A percentile compares a stretch with the other conserved stretches of the same genome.
These are phyloP conservation scores for Panus rudis DNA, from an alignment of 768 basidiomycete species.

Conservation along the genomic window DNA sequence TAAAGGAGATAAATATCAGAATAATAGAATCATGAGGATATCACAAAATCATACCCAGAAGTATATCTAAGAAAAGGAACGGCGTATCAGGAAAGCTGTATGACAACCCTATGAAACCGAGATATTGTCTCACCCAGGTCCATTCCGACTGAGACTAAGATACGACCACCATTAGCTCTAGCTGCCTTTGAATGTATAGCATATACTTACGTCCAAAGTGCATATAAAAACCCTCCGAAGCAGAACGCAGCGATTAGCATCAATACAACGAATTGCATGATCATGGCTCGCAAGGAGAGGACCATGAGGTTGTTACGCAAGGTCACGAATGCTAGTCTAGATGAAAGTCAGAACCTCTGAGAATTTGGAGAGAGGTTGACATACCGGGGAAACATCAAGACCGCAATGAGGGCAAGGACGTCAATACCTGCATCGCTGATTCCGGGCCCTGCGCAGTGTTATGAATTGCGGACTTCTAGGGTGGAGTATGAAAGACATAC, in stretches of 20 bases:
- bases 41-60: constrained; percentile 26
- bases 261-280: constrained; percentile 78
- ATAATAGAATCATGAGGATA: too few species aligned
- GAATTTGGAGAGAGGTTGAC: constrained; percentile 1
- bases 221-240: constrained; percentile 89
- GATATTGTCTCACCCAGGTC: constrained; percentile 43
- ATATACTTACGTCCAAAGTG: constrained; percentile 78
- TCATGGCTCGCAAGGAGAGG: constrained; percentile 83
- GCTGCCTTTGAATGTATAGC: too few species aligned
- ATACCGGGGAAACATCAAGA: constrained; percentile 83
- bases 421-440: constrained; percentile 71
- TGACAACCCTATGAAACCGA: constrained; percentile 16
- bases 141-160: constrained; percentile 59
- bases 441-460: constrained; percentile 41
- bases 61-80: constrained; percentile 6
- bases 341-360: background rate
- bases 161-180: too few species aligned
- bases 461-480: background rate
- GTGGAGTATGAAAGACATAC: constrained; percentile 30
- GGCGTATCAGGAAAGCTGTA: background rate
- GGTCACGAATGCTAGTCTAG: constrained; percentile 84
- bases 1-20: constrained; percentile 14
- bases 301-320: constrained; percentile 77
- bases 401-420: constrained; percentile 82
- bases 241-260: constrained; percentile 87